A percentile compares a stretch with the other conserved stretches of the same genome.
phyloP scores from a whole-genome alignment of 257 asterid genomes.

The Jaltomata sinuosa region DNA sequence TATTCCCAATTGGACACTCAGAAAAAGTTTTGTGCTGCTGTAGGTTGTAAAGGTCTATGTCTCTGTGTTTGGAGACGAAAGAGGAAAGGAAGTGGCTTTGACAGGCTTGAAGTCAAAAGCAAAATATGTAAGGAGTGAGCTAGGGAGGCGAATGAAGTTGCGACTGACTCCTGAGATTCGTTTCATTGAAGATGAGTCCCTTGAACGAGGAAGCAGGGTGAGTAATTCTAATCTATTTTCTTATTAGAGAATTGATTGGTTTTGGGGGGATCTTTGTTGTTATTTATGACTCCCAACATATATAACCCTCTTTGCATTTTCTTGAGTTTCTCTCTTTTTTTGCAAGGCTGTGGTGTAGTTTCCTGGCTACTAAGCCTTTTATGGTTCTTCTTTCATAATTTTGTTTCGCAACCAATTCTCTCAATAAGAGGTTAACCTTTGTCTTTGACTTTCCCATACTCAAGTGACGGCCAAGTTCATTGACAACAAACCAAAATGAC shows the following conservation, averaged over 20 bases:
- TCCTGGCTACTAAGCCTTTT: not conserved
- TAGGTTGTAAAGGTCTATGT: slow-evolving; percentile 97
- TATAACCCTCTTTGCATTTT: not conserved
- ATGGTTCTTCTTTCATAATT: not conserved
- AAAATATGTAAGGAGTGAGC: slow-evolving; percentile 80
- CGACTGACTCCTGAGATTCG: slow-evolving; percentile 95
- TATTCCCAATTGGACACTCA: not conserved
- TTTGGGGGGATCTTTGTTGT: not conserved
- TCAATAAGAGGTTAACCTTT: not conserved
- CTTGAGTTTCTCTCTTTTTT: not conserved
- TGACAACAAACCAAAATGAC: not conserved
- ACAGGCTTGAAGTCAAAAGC: slow-evolving; percentile 88
- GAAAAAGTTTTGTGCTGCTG: not conserved
- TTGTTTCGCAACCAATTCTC: not conserved
- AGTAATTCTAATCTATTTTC: slow-evolving; percentile 15
- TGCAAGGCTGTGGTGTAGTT: not conserved
- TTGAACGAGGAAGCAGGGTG: slow-evolving; percentile 99
- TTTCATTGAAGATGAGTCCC: slow-evolving; percentile 86
- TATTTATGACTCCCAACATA: not conserved
- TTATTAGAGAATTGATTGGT: not conserved
- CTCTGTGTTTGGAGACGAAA: slow-evolving; percentile 95
- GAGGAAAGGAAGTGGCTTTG: slow-evolving; percentile 94
- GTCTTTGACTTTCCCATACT: not conserved
- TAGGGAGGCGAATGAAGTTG: slow-evolving; percentile 93
- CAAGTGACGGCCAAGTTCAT: not conserved